A percentile compares a stretch with the other conserved stretches of the same genome.
Evolutionary conservation across 164 flowering plant genomes (phyloP).

Genomic region (Buxus sempervirens): DNA sequence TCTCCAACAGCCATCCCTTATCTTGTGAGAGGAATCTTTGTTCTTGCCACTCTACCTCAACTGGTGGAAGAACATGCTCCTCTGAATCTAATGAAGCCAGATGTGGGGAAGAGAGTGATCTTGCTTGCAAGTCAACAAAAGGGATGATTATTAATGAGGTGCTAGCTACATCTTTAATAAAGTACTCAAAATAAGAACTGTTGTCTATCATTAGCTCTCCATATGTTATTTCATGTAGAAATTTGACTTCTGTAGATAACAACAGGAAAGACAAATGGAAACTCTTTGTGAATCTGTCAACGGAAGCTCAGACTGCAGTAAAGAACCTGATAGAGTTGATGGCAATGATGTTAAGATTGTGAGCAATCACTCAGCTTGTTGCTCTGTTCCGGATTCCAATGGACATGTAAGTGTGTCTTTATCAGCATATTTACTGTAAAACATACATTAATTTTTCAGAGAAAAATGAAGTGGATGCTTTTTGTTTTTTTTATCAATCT

Average conservation of each 20-base stretch:
- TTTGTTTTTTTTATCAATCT: too few species aligned
- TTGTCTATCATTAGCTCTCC: constrained; percentile 1
- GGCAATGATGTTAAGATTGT: constrained; percentile 15
- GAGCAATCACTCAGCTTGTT: constrained; percentile 13
- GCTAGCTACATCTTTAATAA: constrained; percentile 8
- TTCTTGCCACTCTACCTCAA: constrained; percentile 29
- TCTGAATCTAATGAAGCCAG: constrained; percentile 24
- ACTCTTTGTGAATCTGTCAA: constrained; percentile 15
- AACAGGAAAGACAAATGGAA: constrained; percentile 36
- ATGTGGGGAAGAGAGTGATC: constrained; percentile 22
- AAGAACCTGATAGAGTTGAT: constrained; percentile 19
- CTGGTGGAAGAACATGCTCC: constrained; percentile 30
- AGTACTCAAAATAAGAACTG: background rate
- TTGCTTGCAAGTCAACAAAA: constrained; percentile 16
- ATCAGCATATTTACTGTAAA: background rate
- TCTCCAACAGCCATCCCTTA: constrained; percentile 16
- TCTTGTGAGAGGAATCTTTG: constrained; percentile 26
- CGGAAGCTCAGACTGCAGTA: constrained; percentile 19
- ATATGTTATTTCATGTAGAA: constrained; percentile 33
- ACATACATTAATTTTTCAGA: background rate
- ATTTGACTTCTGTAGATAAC: constrained; percentile 48
- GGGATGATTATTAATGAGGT: constrained; percentile 31
- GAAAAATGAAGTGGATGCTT: background rate
- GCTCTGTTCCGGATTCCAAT: constrained; percentile 26
- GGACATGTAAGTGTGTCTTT: constrained; percentile 39